Evolutionary conservation across 352 stramenopile genomes (phyloP), one percentile per base, ranked within the genome.

Genomic region (Phytophthora rubi): DNA sequence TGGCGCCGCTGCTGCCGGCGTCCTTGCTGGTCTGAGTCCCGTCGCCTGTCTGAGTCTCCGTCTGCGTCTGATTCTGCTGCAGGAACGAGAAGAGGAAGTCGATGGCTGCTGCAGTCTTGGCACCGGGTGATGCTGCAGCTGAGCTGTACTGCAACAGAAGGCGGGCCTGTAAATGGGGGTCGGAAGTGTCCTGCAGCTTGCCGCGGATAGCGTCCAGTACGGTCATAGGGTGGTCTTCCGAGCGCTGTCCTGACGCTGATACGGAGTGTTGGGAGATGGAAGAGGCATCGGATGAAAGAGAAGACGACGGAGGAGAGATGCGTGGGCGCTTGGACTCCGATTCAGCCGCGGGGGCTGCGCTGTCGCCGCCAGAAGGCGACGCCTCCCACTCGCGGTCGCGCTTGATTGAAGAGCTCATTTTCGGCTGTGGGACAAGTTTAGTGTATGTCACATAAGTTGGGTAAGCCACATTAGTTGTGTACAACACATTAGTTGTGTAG

Each of bases 61-160:
- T 55, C 49, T 72, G 65, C 3, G 68, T 69, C 64, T 91, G 82
- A 71, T 82, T 85, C 59, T 89, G 70, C 67, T 92, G 84, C 32
- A 92, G 63, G 59, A 94, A 94, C 32, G 86, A 85, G 65, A 94
- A 94, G 53, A 94, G 68, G 60, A 92, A 94, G 67, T 94, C 86
- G 65, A 94, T 94, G 9, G 82, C 84, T 1, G 73, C 73, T 51
- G 86, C 77, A 10, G 84, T 90, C 51, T 76, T 61, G 30, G 80
- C 82, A 0, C 67, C 68, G 8, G 81, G 81, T 6, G 80, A 81
- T 30, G 81, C 71, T 1, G 86, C 84, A 30, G 59, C 61, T 13
- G 75, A 53, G 59, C 81, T 91, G 66, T 82, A 90, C 56, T 86
- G 72, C 32, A 90, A 53, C 53, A 94, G 68, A 51, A 94, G 73